phyloP scores from a whole-genome alignment of 495 filamentous ascomycete genomes.

The Trichocladium uniseriatum region DNA sequence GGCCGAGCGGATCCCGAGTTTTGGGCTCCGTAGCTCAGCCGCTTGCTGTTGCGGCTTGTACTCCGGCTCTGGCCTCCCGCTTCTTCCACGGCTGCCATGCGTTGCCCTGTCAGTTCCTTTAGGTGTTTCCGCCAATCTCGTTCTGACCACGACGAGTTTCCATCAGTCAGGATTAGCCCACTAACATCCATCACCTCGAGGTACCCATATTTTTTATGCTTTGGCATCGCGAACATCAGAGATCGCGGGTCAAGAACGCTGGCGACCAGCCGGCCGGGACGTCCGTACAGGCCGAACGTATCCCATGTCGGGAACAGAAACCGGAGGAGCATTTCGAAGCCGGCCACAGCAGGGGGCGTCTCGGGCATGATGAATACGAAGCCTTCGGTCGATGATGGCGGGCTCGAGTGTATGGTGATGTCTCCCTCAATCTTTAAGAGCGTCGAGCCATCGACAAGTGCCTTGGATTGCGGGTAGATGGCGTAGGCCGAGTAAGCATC shows the following conservation, averaged over 20 bases:
- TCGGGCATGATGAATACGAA: slow-evolving; percentile 99
- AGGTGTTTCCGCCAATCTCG: slow-evolving; percentile 81
- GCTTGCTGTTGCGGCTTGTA: slow-evolving; percentile 50
- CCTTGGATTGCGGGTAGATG: slow-evolving; percentile 89
- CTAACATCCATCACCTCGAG: slow-evolving; percentile 80
- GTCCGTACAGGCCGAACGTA: slow-evolving; percentile 84
- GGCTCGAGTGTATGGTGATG: slow-evolving; percentile 72
- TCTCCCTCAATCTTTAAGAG: slow-evolving; percentile 89
- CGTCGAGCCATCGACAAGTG: slow-evolving; percentile 87
- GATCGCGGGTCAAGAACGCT: slow-evolving; percentile 78
- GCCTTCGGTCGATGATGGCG: slow-evolving; percentile 68
- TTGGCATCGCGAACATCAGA: slow-evolving; percentile 97
- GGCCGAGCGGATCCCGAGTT: slow-evolving; percentile 29
- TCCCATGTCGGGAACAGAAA: slow-evolving; percentile 94
- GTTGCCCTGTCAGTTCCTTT: slow-evolving; percentile 80
- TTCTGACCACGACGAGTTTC: slow-evolving; percentile 73
- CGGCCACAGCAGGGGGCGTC: slow-evolving; percentile 76
- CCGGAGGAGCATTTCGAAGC: slow-evolving; percentile 94
- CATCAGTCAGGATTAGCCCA: slow-evolving; percentile 63
- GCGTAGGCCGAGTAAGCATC: slow-evolving; percentile 90
- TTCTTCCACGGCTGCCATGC: slow-evolving; percentile 53
- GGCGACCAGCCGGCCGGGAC: slow-evolving; percentile 76
- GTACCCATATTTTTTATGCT: slow-evolving; percentile 80
- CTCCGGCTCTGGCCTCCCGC: slow-evolving; percentile 48
- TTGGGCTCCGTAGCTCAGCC: slow-evolving; percentile 52